Conservation (phyloP, 2,329 filamentous ascomycete genomes). For the Alternaria sp. region DNA sequence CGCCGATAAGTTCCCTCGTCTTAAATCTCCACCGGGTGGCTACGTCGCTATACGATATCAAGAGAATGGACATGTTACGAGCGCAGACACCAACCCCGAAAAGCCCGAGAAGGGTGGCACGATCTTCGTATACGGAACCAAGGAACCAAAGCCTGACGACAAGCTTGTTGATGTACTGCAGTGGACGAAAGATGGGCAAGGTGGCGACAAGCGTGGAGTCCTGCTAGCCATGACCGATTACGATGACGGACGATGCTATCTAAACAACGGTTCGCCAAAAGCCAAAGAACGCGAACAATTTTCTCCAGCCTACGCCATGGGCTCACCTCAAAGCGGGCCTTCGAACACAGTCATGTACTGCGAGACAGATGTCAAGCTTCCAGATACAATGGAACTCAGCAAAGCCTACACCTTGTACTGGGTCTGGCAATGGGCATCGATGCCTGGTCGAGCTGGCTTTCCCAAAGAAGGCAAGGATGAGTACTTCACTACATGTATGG, state of each 20-base stretch:
- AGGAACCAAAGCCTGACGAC: constrained; percentile 59
- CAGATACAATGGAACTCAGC: constrained; percentile 66
- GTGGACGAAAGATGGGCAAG: constrained; percentile 82
- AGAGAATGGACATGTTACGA: constrained; percentile 59
- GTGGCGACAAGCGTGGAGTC: constrained; percentile 77
- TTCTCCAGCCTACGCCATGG: constrained; percentile 62
- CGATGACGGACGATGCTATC: constrained; percentile 90
- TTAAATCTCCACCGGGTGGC: constrained; percentile 60
- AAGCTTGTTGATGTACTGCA: constrained; percentile 70
- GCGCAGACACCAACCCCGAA: constrained; percentile 47
- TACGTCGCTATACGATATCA: constrained; percentile 58
- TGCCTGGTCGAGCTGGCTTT: constrained; percentile 3
- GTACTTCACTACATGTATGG: constrained; percentile 56
- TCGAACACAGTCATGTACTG: constrained; percentile 54
- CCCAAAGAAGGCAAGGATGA: no score
- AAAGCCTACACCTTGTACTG: constrained; percentile 84
- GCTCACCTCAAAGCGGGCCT: constrained; percentile 21
- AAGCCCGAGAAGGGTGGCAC: constrained; percentile 55
- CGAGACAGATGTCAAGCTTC: constrained; percentile 81
- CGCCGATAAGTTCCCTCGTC: constrained; percentile 62
- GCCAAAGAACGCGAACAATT: constrained; percentile 60
- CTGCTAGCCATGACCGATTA: constrained; percentile 81
- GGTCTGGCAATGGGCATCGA: constrained; percentile 85
- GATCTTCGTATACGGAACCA: constrained; percentile 59
- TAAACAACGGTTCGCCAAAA: constrained; percentile 53